Evolutionary conservation across 192 early-diverging fungal species (phyloP).

Genomic region (Entomortierella beljakovae): DNA sequence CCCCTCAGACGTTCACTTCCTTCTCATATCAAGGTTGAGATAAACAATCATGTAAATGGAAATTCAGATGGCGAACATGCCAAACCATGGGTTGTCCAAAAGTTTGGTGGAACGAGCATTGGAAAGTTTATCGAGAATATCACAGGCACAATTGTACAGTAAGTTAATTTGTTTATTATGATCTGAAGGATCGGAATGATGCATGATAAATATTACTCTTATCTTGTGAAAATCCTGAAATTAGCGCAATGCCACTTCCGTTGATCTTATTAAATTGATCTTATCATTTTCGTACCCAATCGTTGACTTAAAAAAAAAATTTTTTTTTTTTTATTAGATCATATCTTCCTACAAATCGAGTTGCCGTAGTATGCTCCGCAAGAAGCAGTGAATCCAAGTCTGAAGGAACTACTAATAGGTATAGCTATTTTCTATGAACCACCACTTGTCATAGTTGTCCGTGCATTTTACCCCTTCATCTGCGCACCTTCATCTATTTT

Average conservation of each 20-base stretch:
- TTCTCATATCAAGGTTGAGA: constrained; percentile 20
- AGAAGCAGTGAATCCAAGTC: constrained; percentile 90
- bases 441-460: not conserved
- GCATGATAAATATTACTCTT: not conserved
- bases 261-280: constrained; percentile 7
- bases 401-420: constrained; percentile 91
- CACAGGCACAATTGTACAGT: constrained; percentile 86
- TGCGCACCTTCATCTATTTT: not conserved
- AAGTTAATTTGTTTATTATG: constrained; percentile 54
- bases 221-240: too few species aligned
- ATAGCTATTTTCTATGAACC: too few species aligned
- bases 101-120: constrained; percentile 98
- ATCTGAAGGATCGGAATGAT: too few species aligned
- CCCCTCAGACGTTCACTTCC: constrained; percentile 46
- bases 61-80: constrained; percentile 1
- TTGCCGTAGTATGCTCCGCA: constrained; percentile 96
- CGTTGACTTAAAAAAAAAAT: not conserved
- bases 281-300: too few species aligned
- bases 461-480: not conserved
- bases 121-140: constrained; percentile 86
- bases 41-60: constrained; percentile 6
- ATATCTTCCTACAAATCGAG: constrained; percentile 78
- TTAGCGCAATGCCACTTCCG: not conserved
- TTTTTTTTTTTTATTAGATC: constrained; percentile 53
- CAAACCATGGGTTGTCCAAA: constrained; percentile 80